Percentiles rank a stretch among this genome's conserved stretches.
phyloP scores from a whole-genome alignment of 208 protist genomes.

The Acanthamoeba triangularis region DNA sequence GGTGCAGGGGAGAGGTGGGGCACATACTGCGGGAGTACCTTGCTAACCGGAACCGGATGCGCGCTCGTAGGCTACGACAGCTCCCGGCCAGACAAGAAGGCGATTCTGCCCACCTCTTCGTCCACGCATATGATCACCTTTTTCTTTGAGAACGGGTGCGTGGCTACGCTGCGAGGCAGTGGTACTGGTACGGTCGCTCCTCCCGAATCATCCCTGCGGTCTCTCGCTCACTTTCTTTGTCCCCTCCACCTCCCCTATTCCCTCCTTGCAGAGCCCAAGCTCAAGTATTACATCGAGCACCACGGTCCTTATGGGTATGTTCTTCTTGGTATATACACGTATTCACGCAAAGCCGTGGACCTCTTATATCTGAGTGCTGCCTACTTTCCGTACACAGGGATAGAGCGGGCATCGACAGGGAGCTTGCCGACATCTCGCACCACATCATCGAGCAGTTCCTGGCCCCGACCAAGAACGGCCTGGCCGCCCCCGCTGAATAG shows the following conservation, averaged over 20 bases:
- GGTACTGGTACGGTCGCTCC: slow-evolving; percentile 96
- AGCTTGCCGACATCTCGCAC: neutral
- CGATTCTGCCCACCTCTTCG: slow-evolving; percentile 90
- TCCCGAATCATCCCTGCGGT: too few species aligned
- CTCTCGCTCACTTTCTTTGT: too few species aligned
- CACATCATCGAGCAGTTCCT: slow-evolving; percentile 65
- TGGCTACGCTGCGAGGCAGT: slow-evolving; percentile 96
- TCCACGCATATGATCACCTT: slow-evolving; percentile 97
- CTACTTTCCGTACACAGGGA: neutral
- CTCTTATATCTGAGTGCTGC: too few species aligned
- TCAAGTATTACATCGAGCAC: slow-evolving; percentile 96
- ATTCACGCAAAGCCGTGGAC: too few species aligned
- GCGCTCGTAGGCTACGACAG: slow-evolving; percentile 43
- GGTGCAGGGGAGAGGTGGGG: too few species aligned
- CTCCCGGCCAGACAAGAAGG: slow-evolving; percentile 88
- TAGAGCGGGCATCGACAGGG: neutral
- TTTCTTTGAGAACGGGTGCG: slow-evolving; percentile 95
- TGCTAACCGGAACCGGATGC: neutral
- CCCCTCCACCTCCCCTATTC: too few species aligned
- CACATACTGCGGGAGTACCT: neutral
- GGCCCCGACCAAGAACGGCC: slow-evolving; percentile 14
- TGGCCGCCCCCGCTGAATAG: slow-evolving; percentile 1
- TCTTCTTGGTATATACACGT: too few species aligned
- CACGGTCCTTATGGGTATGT: neutral
- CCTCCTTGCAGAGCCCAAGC: slow-evolving; percentile 95